A percentile compares a stretch with the other conserved stretches of the same genome.
Conservation (phyloP, 495 filamentous ascomycete species). For the Tuber borchii region DNA sequence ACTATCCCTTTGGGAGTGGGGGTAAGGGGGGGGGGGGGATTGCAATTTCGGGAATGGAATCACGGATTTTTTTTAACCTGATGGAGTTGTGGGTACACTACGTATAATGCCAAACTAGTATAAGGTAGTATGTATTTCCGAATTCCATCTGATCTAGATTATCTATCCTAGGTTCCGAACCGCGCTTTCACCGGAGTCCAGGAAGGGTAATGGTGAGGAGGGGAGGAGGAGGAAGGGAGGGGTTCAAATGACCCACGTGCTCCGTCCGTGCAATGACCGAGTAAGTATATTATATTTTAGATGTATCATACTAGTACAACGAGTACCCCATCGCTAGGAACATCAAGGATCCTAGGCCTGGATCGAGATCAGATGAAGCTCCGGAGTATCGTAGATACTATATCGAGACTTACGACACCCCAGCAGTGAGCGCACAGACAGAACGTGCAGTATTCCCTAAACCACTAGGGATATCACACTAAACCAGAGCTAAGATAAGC, state of each 20-base stretch:
- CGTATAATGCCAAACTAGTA: background rate
- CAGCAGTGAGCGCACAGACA: background rate
- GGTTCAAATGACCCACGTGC: background rate
- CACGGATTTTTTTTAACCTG: background rate
- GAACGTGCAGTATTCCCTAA: background rate
- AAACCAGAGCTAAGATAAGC: background rate
- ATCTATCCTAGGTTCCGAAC: background rate
- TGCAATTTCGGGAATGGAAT: no score
- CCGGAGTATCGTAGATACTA: background rate
- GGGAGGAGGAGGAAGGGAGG: no score
- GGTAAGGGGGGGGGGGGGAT: no score
- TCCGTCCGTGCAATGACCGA: background rate
- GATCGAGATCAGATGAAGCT: background rate
- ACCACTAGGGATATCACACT: background rate
- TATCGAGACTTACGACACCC: background rate
- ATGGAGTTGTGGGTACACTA: background rate
- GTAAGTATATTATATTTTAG: background rate
- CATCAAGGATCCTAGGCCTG: background rate
- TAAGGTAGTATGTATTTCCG: background rate
- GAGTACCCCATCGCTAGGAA: background rate
- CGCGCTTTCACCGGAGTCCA: background rate
- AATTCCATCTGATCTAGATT: background rate
- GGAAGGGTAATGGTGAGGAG: background rate
- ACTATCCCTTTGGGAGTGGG: no score
- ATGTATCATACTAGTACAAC: background rate